A percentile compares a stretch with the other conserved stretches of the same genome.
Evolutionary conservation across 768 basidiomycete genomes (phyloP).

Genomic region (Tylopilus plumbeoviolaceoides): DNA sequence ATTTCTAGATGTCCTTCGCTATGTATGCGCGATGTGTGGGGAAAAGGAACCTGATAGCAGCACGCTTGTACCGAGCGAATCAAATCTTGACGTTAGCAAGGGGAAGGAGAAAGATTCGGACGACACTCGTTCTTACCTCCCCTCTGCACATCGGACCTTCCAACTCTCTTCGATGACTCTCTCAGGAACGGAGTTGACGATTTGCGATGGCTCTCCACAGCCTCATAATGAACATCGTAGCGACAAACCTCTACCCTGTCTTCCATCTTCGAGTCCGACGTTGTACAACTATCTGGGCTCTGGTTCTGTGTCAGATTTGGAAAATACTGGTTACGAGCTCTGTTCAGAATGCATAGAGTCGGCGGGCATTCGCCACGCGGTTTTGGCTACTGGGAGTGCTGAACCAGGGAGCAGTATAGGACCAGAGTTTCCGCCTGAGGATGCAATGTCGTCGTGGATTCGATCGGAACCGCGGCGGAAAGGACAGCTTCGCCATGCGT

Average conservation of each 20-base stretch:
- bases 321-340: constrained; percentile 67
- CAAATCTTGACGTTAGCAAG: constrained; percentile 30
- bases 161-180: constrained; percentile 18
- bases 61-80: constrained; percentile 9
- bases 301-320: constrained; percentile 1
- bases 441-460: constrained; percentile 56
- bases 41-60: constrained; percentile 53
- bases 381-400: constrained; percentile 44
- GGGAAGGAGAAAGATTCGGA: constrained; percentile 41
- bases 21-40: constrained; percentile 86
- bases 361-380: constrained; percentile 74
- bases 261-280: constrained; percentile 30
- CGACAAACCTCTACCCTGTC: constrained; percentile 45
- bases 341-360: constrained; percentile 77
- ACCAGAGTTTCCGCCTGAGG: constrained; percentile 49
- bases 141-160: constrained; percentile 31
- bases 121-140: constrained; percentile 31
- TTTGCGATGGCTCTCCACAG: constrained; percentile 11
- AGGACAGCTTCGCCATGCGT: constrained; percentile 80
- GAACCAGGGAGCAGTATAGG: constrained; percentile 17
- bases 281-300: constrained; percentile 5
- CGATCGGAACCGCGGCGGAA: constrained; percentile 67
- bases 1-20: constrained; percentile 76
- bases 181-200: constrained; percentile 17
- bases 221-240: constrained; percentile 16